Evolutionary conservation across 176 grass and related monocot genomes (phyloP), one percentile per base, ranked within the genome.

Genomic region (Avena atlantica): DNA sequence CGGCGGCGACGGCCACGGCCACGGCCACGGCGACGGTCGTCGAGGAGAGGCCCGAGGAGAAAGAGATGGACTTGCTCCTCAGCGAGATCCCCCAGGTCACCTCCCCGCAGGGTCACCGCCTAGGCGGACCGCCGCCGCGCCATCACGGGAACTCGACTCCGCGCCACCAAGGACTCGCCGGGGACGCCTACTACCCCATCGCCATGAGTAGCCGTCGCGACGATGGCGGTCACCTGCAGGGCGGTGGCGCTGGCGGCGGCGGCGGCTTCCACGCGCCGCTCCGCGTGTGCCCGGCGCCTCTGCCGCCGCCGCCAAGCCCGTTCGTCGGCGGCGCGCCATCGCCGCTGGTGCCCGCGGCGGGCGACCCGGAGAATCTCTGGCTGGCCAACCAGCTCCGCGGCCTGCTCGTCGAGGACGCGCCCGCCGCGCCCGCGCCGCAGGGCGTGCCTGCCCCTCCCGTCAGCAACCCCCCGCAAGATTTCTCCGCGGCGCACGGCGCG

Each of bases 11-110:
- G 71, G 71, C 45, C 21, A 4, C 71, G 76, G 68, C 65, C 21
- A 1, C 16, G 70, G 70, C 62, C 12, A 71, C 52, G 74, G 62
- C 13, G 58, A 51, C 13, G 65, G 85, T 6, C 65, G 76, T 24
- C 15, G 63, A 78, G 11, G 80, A 83, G 68, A 49, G 74, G 42
- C 68, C 78, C 49, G 86, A 91, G 88, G 90, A 92, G 60, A 91
- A 74, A 86, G 92, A 97, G 87, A 93, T 95, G 69, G 93, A 93
- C 69, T 79, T 90, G 84, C 76, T 97, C 20, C 84, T 91, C 51
- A 78, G 85, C 75, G 93, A 95, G 84, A 90, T 93, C 69, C 85
- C 89, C 17, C 87, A 86, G 36, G 81, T 70, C 57, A 85, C 92
- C 15, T 83, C 90, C 36, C 90, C 83, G n/a, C 84, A 89, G 45